These are phyloP conservation scores for Trametes coccinea DNA, from an alignment of 768 basidiomycete genomes.

Conservation along the genomic window DNA sequence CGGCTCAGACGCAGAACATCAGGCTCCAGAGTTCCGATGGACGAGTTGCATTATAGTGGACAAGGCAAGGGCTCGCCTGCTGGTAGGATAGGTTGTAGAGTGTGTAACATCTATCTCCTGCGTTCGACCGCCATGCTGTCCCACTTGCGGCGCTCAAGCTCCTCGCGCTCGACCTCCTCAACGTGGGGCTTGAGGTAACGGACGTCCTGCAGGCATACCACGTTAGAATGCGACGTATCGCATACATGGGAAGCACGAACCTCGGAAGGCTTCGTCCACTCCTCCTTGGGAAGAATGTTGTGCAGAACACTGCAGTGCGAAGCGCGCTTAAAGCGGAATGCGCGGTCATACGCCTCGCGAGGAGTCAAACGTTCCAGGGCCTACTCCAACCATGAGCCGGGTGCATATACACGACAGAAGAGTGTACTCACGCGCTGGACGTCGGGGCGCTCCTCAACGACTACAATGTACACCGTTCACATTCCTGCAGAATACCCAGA, in stretches of 20 bases:
- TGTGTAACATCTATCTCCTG: constrained; percentile 38
- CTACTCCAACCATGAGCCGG: constrained; percentile 39
- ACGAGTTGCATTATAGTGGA: constrained; percentile 13
- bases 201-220: constrained; percentile 59
- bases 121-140: constrained; percentile 73
- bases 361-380: constrained; percentile 81
- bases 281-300: constrained; percentile 72
- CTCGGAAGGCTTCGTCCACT: constrained; percentile 77
- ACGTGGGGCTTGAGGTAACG: constrained; percentile 88
- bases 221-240: background rate
- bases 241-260: constrained; percentile 41
- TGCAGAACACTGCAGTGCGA: constrained; percentile 80
- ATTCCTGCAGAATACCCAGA: background rate
- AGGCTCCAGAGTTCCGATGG: background rate
- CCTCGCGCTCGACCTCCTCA: constrained; percentile 68
- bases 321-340: constrained; percentile 84
- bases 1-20: background rate
- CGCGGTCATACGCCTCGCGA: constrained; percentile 85
- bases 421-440: constrained; percentile 69
- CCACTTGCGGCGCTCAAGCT: constrained; percentile 76
- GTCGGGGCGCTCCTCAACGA: constrained; percentile 74
- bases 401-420: background rate
- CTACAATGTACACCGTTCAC: constrained; percentile 34
- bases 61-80: constrained; percentile 1
- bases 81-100: background rate